Percentiles rank a stretch among this genome's conserved stretches.
Conservation (phyloP, 805 yeast genomes). For the Schwanniomyces pseudopolymorphus region DNA sequence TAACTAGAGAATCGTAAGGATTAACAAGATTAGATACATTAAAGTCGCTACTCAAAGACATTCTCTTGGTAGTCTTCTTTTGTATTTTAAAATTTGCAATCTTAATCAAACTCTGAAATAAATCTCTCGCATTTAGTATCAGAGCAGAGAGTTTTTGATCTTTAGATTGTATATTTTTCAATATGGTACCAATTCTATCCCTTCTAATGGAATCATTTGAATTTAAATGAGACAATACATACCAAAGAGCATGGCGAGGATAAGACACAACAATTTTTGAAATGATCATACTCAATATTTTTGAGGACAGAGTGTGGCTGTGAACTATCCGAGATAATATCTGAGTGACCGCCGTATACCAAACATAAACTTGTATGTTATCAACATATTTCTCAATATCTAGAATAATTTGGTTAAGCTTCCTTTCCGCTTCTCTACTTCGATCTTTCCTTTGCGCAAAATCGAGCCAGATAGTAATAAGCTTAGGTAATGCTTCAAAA, state of each 20-base stretch:
- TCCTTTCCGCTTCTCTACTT: constrained; percentile 30
- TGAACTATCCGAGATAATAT: constrained; percentile 77
- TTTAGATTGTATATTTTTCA: constrained; percentile 14
- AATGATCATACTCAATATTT: constrained; percentile 57
- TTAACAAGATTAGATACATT: constrained; percentile 29
- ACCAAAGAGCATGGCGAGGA: constrained; percentile 87
- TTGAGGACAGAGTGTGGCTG: constrained; percentile 53
- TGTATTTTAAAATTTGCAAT: constrained; percentile 42
- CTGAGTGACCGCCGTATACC: constrained; percentile 88
- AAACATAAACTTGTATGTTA: constrained; percentile 51
- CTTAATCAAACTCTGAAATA: constrained; percentile 43
- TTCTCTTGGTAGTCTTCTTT: constrained; percentile 31
- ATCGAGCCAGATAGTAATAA: constrained; percentile 90
- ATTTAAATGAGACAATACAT: constrained; percentile 65
- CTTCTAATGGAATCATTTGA: constrained; percentile 44
- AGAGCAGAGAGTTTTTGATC: constrained; percentile 12
- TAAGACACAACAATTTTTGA: constrained; percentile 58
- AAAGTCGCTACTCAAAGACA: constrained; percentile 43
- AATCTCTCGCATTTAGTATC: constrained; percentile 27
- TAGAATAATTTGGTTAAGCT: constrained; percentile 47
- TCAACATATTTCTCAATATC: constrained; percentile 45
- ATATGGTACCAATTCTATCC: constrained; percentile 24
- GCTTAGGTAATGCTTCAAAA: constrained; percentile 83
- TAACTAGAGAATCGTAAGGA: constrained; percentile 51
- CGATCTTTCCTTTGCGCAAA: constrained; percentile 43